A percentile compares a stretch with the other conserved stretches of the same genome.
Conservation (phyloP, 768 basidiomycete genomes). For the Paxillus ammoniavirescens region DNA sequence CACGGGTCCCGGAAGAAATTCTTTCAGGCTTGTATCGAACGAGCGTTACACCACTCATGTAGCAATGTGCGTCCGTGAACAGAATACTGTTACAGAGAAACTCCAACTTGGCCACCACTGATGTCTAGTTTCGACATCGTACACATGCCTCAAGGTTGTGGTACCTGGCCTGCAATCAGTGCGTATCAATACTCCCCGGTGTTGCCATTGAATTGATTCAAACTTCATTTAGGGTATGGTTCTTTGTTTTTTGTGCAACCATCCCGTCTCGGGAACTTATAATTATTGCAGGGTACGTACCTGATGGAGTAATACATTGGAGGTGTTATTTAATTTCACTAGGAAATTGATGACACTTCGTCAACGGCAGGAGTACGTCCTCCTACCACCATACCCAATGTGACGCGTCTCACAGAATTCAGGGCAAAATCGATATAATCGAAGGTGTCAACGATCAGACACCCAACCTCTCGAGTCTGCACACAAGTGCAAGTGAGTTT, state of each 20-base stretch:
- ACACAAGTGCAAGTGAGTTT: conserved; percentile 15
- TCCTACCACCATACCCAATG: neutral
- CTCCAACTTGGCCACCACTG: neutral
- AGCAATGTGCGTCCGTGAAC: conserved; percentile 15
- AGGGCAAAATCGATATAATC: conserved; percentile 28
- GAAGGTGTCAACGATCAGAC: conserved; percentile 28
- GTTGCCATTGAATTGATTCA: neutral
- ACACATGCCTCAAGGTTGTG: conserved; percentile 31
- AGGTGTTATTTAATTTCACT: neutral
- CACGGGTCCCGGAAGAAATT: conserved; percentile 26
- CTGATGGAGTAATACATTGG: neutral
- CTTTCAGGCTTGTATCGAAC: conserved; percentile 25
- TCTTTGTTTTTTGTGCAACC: conserved; percentile 1
- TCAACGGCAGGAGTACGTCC: neutral
- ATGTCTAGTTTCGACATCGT: conserved; percentile 21
- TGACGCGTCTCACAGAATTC: neutral
- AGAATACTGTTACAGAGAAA: conserved; percentile 15
- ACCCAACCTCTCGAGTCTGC: conserved; percentile 26
- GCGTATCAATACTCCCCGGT: neutral
- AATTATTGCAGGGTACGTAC: conserved; percentile 3
- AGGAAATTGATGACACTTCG: conserved; percentile 11
- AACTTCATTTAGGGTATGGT: neutral
- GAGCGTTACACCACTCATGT: conserved; percentile 25
- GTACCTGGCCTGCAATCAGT: conserved; percentile 27
- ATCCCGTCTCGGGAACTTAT: neutral